Evolutionary conservation across 176 grass and related monocot genomes (phyloP), one percentile per base, ranked within the genome.

Genomic region (Secale cereale): DNA sequence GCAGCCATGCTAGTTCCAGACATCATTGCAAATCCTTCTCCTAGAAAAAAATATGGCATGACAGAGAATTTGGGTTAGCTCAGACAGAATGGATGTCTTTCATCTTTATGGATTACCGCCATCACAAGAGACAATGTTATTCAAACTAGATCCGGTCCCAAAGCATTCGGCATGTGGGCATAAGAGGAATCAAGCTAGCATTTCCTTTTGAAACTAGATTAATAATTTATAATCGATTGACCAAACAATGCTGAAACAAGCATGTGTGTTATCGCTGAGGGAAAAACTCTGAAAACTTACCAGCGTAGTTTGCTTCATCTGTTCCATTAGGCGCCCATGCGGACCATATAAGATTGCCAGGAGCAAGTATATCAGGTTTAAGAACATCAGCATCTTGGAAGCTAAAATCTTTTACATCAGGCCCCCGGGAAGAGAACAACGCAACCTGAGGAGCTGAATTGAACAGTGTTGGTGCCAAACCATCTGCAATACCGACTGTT

Each of bases 1-100:
- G 97, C 94, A 72, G 97, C 97, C 93, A 99, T 99, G 82, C 97
- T 99, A 20, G 97, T 99, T 83, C 97, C 97, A 84, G 97, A 99
- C 81, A 99, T 72, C 97, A 99, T 96, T 50, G 97, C 97, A 86
- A 96, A 99, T 60, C 94, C 91, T 83, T 99, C 97, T 59, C 97
- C 97, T 99, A 27, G 13, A 70, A 78, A 77, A 57, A 15, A 54
- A 6, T 0, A 78, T 33, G 26, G 36, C 60, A 80, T 12, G 70
- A 23, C 50, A 22, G 4, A 45, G 10, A 41, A 57, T 61, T 61
- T 61, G 16, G 32, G 27, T 77, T 70, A 59, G 48, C n/a, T 17
- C 50, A 62, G 61, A 36, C 19, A 17, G 27, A 79, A 19, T 56
- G 50, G 12, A n/a, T 23, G 12, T 45, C 16, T n/a, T 16, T 43